Evolutionary conservation across 345 rosid species (phyloP).

Genomic region (Aquilaria sinensis): DNA sequence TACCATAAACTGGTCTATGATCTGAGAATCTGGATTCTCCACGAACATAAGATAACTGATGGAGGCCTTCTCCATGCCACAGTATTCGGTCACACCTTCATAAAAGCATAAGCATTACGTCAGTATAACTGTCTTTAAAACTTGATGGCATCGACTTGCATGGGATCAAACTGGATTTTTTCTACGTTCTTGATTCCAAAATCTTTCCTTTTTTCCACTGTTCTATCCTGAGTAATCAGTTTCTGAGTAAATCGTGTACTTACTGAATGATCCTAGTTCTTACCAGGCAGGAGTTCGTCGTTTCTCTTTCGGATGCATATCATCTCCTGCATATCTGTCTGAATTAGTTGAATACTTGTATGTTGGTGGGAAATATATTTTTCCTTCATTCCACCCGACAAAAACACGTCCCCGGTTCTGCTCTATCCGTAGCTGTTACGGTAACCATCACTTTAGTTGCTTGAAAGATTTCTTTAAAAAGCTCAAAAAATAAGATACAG

Average conservation of each 20-base stretch:
- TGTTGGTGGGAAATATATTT: conserved; percentile 96
- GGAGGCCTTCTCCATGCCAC: conserved; percentile 97
- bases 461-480: not conserved
- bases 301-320: conserved; percentile 90
- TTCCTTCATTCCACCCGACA: conserved; percentile 92
- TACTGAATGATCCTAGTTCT: conserved; percentile 15
- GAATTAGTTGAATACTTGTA: conserved; percentile 97
- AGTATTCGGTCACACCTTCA: conserved; percentile 92
- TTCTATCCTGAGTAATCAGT: not conserved
- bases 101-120: conserved; percentile 11
- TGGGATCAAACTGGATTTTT: not conserved
- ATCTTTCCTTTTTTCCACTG: not conserved
- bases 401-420: conserved; percentile 82
- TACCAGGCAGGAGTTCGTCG: conserved; percentile 99
- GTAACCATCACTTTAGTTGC: conserved; percentile 2
- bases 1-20: conserved; percentile 95
- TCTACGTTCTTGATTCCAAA: not conserved
- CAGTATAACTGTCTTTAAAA: conserved; percentile 11
- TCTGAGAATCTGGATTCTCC: conserved; percentile 97
- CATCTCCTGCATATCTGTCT: conserved; percentile 91
- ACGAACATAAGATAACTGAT: conserved; percentile 78
- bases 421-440: conserved; percentile 78
- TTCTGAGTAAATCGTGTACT: not conserved
- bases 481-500: not conserved
- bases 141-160: not conserved